Evolutionary conservation across 1,139 yeast species (phyloP), one percentile per base, ranked within the genome.

Genomic region (Suzukiozyma palmioleophila): DNA sequence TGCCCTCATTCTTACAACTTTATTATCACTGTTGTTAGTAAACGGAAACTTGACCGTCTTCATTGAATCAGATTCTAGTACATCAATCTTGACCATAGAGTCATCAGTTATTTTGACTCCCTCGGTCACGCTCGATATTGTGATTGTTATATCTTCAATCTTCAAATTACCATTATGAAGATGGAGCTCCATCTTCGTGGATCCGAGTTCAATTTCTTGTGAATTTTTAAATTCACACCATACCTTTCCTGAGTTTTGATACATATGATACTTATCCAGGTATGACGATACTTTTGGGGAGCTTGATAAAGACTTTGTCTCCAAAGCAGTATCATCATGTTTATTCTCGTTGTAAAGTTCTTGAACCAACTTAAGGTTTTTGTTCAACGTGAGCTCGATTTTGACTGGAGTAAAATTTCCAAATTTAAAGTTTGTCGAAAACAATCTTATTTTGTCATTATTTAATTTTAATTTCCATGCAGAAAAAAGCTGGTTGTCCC

Each of bases 1-100:
- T 0, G 72, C 67, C 22, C 59, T 54, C 21, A 68, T 39, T 46
- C 48, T 43, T 38, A 68, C 38, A 1, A 50, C 29, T 40, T 64
- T 64, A 32, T 51, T 51, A 9, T 62, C 70, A 21, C 60, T 52
- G 42, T 52, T 50, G 41, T 56, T 54, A 2, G 47, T 46, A 38
- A 57, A 62, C 1, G 67, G 64, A 2, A 65, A 40, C 2, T 33
- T 33, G 5, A 62, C 33, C 5, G 41, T 46, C n/a, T 39, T 35
- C 0, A 2, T 21, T 22, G 48, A 51, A 8, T 45, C 40, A 1
- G 64, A 37, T 1, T 49, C 51, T 10, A 71, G 26, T 18, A 46
- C 46, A 2, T 50, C 52, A 8, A 60, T 32, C n/a, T 43, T 35
- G 5, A 39, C 36, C 24, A 11, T 41, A 7, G 29, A 8, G 4